A percentile compares a stretch with the other conserved stretches of the same genome.
Conservation (phyloP, 2,329 filamentous ascomycete species). For the Seiridium cupressi region DNA sequence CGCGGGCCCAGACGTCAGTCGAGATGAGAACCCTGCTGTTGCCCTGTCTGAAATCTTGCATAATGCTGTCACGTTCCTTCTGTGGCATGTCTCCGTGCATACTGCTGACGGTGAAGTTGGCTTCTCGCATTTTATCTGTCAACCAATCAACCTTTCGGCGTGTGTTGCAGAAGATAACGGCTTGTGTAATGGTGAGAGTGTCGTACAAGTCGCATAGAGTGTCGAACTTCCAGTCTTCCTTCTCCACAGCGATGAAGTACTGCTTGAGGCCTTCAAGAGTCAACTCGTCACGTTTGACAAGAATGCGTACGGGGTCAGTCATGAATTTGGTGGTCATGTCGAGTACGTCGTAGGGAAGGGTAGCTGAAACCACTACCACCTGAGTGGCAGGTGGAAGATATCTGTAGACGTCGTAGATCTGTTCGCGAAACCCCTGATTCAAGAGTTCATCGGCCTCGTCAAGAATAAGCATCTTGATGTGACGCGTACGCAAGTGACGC, state of each 20-base stretch:
- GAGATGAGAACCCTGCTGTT: conserved; percentile 96
- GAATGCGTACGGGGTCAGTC: conserved; percentile 93
- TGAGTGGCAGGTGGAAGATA: conserved; percentile 95
- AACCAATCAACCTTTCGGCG: conserved; percentile 99
- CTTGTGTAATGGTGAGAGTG: conserved; percentile 96
- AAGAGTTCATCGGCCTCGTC: conserved; percentile 66
- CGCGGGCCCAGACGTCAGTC: conserved; percentile 95
- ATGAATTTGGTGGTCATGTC: conserved; percentile 99
- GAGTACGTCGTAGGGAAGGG: conserved; percentile 93
- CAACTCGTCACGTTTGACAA: conserved; percentile 98
- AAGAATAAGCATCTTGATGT: conserved; percentile 64
- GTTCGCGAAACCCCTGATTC: conserved; percentile 94
- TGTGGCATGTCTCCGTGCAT: conserved; percentile 99
- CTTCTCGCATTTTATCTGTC: conserved; percentile 98
- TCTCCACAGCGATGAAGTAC: conserved; percentile 98
- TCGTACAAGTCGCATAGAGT: conserved; percentile 98
- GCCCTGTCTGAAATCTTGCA: conserved; percentile 97
- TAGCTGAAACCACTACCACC: conserved; percentile 97
- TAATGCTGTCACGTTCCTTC: conserved; percentile 96
- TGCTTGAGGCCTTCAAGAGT: conserved; percentile 97
- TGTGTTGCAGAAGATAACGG: conserved; percentile 99
- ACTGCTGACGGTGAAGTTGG: conserved; percentile 96
- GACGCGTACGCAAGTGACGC: conserved; percentile 54
- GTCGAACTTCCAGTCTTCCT: conserved; percentile 99
- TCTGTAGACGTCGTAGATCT: conserved; percentile 98